Conservation (phyloP, 2,329 filamentous ascomycete species). For the Xylariaceae sp. region DNA sequence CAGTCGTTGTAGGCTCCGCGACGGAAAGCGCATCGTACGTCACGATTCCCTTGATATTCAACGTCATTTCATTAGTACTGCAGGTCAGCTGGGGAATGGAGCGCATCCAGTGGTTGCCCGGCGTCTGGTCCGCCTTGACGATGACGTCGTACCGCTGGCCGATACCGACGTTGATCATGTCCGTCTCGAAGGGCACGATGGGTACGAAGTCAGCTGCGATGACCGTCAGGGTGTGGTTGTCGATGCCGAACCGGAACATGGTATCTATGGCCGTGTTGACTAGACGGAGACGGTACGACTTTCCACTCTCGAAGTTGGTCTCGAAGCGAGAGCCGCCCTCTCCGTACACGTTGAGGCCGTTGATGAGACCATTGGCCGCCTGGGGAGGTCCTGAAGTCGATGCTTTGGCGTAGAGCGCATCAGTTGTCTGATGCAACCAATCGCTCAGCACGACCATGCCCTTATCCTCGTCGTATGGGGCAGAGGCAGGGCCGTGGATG, state of each 20-base stretch:
- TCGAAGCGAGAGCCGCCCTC: slow-evolving; percentile 32
- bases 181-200: slow-evolving; percentile 48
- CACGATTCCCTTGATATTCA: slow-evolving; percentile 46
- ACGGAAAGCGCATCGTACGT: slow-evolving; percentile 32
- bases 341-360: slow-evolving; percentile 32
- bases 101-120: slow-evolving; percentile 45
- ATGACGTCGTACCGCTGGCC: slow-evolving; percentile 42
- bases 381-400: slow-evolving; percentile 29
- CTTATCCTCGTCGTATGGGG: slow-evolving; percentile 57
- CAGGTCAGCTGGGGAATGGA: slow-evolving; percentile 39
- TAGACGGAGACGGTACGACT: slow-evolving; percentile 42
- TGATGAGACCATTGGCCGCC: slow-evolving; percentile 38
- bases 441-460: slow-evolving; percentile 54
- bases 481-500: slow-evolving; percentile 52
- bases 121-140: slow-evolving; percentile 36
- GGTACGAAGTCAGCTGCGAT: slow-evolving; percentile 56
- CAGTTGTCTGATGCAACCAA: slow-evolving; percentile 46
- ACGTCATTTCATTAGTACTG: slow-evolving; percentile 33
- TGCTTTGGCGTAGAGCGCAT: slow-evolving; percentile 30
- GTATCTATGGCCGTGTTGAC: slow-evolving; percentile 43
- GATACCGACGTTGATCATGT: slow-evolving; percentile 33
- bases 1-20: slow-evolving; percentile 14
- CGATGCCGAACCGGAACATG: slow-evolving; percentile 46
- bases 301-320: slow-evolving; percentile 36
- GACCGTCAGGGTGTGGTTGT: slow-evolving; percentile 52